These are phyloP conservation scores for Termitomyces sp. DNA, from an alignment of 768 basidiomycete genomes.

Conservation along the genomic window DNA sequence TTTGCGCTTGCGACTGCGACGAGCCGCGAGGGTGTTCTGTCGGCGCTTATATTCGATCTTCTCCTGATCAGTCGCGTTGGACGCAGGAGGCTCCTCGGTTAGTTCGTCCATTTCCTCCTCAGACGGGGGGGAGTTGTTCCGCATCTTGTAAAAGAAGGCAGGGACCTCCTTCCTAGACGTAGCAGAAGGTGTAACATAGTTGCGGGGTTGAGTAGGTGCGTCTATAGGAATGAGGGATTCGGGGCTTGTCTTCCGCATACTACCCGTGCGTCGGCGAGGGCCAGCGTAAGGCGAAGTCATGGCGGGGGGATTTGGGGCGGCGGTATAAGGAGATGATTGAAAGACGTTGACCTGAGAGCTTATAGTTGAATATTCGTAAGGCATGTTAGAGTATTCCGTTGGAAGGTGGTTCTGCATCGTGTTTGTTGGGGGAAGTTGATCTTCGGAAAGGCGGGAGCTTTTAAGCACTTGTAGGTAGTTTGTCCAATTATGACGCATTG, in stretches of 20 bases:
- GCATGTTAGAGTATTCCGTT: conserved; percentile 17
- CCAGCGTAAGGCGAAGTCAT: conserved; percentile 14
- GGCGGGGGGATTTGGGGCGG: not conserved
- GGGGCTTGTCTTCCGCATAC: conserved; percentile 37
- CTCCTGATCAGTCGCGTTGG: conserved; percentile 51
- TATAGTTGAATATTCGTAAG: conserved; percentile 21
- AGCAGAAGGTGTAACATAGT: conserved; percentile 67
- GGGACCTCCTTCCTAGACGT: conserved; percentile 83
- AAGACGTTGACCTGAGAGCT: conserved; percentile 16
- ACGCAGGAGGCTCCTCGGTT: conserved; percentile 36
- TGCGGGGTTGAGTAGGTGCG: conserved; percentile 78
- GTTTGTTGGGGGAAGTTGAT: conserved; percentile 5
- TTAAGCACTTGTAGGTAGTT: not conserved
- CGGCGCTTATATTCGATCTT: conserved; percentile 78
- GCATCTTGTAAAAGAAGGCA: conserved; percentile 65
- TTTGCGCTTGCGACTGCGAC: conserved; percentile 76
- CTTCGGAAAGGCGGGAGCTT: conserved; percentile 6
- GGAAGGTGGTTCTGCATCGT: conserved; percentile 25
- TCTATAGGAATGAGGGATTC: conserved; percentile 64
- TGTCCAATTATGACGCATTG: conserved; percentile 3
- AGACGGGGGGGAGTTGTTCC: conserved; percentile 34
- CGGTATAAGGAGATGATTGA: conserved; percentile 15
- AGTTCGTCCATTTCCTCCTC: conserved; percentile 57
- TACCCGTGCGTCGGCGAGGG: conserved; percentile 17
- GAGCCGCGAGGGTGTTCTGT: conserved; percentile 84